phyloP scores from a whole-genome alignment of 2,329 filamentous ascomycete species.

The Scorias spongiosa region DNA sequence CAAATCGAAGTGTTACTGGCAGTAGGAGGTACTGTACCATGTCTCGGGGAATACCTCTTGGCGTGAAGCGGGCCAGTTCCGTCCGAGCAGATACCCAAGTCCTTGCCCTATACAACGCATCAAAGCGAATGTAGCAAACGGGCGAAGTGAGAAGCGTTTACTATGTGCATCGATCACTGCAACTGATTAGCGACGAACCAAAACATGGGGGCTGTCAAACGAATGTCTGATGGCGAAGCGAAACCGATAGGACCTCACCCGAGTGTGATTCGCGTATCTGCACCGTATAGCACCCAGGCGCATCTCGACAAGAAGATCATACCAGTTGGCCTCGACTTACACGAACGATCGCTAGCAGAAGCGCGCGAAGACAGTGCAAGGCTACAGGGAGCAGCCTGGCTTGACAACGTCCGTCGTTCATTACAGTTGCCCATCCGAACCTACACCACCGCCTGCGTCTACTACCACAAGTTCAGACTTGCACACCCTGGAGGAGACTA shows the following conservation, averaged over 20 bases:
- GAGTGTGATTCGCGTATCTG: slow-evolving; percentile 48
- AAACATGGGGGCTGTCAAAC: slow-evolving; percentile 17
- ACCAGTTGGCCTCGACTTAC: slow-evolving; percentile 34
- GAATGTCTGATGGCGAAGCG: slow-evolving; percentile 18
- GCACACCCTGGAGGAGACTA: slow-evolving; percentile 76
- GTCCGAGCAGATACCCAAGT: neutral
- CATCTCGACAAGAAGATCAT: slow-evolving; percentile 58
- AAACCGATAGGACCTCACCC: slow-evolving; percentile 38
- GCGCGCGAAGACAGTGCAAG: slow-evolving; percentile 67
- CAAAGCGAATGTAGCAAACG: neutral
- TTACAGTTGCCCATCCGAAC: slow-evolving; percentile 82
- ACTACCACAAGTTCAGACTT: slow-evolving; percentile 87
- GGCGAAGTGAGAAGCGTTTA: neutral
- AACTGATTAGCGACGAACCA: too few species aligned
- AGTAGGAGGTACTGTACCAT: too few species aligned
- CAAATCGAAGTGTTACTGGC: too few species aligned
- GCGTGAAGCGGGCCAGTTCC: neutral
- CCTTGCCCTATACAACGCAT: neutral
- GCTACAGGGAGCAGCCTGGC: slow-evolving; percentile 74
- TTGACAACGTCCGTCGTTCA: slow-evolving; percentile 66
- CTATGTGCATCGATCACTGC: too few species aligned
- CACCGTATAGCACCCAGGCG: slow-evolving; percentile 71
- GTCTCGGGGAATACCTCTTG: neutral
- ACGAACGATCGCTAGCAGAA: slow-evolving; percentile 33
- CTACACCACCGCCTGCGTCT: slow-evolving; percentile 78